Base-by-base conservation (phyloP, 306 rosid genomes). In the Dalbergia cochinchinensis region DNA sequence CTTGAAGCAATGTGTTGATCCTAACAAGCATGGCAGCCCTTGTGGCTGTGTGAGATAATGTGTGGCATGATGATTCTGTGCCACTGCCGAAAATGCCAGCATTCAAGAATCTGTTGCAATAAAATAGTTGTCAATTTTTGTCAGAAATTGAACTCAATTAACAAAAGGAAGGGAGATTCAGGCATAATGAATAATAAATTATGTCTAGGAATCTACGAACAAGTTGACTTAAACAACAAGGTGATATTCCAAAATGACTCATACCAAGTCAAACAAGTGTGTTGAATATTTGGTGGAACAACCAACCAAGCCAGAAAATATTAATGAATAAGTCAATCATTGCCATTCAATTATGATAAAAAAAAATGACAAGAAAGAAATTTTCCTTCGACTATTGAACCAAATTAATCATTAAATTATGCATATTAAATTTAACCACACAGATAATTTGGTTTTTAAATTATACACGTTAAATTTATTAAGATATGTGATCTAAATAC, bases 11-110 rank as follows among this genome's bases (percentile, higher is more conserved):
- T 18, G 98, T 94, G 88, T 94, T 94, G 89, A 88, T 90, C 69
- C 98, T 88, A 58, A 94, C 98, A 15, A 92, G 66, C 97, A 94
- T 94, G 11, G 92, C 97, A 2, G 98, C 98, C 59, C 98, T 87
- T 16, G 97, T 92, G 5, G 94, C 77, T 0, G 99, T 13, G 82
- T 86, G 90, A 41, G 99, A 91, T 44, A 92, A 59, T 4, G 84
- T 88, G 58, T 94, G 97, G 74, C 72, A 42, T 0, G 92, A 42
- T 0, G 92, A 67, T 67, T 92, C 95, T 8, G 88, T 81, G 4
- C 83, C 88, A 63, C 65, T 87, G 50, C 98, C 98, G 4, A 94
- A 94, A 45, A 94, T 85, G n/a, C 97, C 99, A 6, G 95, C 90
- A 79, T 94, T 94, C 91, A 94, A 87, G 57, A 94, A 94, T 65